Percentiles rank a stretch among this genome's conserved stretches.
Evolutionary conservation across 306 rosid species (phyloP).

Genomic region (Urtica urens): DNA sequence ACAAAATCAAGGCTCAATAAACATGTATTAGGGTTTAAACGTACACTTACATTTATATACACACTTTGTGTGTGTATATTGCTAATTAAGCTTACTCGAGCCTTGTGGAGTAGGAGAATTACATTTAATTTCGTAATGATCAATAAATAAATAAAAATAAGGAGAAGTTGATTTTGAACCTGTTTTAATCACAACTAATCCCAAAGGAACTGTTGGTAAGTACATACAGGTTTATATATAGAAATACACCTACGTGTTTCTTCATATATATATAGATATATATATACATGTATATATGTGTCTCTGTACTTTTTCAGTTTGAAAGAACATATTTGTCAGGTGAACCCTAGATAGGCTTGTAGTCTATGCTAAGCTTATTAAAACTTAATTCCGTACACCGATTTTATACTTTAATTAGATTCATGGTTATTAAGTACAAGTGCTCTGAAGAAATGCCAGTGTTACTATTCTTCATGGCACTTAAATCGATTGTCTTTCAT

Average conservation of each 20-base stretch:
- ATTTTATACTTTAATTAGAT: background rate
- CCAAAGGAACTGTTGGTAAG: background rate
- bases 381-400: background rate
- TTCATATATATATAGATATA: background rate
- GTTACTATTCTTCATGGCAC: too few species aligned
- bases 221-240: background rate
- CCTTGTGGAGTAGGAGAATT: slow-evolving; percentile 20
- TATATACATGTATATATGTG: background rate
- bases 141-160: too few species aligned
- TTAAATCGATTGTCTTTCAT: too few species aligned
- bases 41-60: too few species aligned
- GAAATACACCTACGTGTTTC: background rate
- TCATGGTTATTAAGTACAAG: too few species aligned
- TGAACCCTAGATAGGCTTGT: background rate
- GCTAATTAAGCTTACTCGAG: slow-evolving; percentile 18
- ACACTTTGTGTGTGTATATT: too few species aligned
- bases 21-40: too few species aligned
- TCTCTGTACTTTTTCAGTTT: background rate
- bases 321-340: background rate
- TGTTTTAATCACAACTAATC: slow-evolving; percentile 8
- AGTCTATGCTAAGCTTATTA: background rate
- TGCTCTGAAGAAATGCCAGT: too few species aligned
- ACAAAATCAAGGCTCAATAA: too few species aligned
- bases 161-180: too few species aligned
- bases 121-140: too few species aligned